Conservation (phyloP, 176 grass and related monocot species). For the Poa annua region DNA sequence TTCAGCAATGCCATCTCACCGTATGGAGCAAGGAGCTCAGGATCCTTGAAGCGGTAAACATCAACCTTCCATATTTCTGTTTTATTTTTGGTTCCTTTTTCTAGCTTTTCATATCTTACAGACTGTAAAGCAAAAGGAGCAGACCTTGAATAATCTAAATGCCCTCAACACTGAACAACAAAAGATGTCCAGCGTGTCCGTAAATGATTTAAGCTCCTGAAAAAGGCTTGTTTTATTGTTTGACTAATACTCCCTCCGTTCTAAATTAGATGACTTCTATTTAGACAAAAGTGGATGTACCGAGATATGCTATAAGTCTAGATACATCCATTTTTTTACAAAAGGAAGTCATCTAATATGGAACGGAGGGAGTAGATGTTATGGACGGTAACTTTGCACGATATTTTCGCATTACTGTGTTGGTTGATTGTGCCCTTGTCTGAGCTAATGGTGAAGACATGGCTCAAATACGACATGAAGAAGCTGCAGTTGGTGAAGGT, state of each 20-base stretch:
- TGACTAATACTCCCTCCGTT: no score
- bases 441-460: constrained; percentile 86
- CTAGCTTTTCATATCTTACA: constrained; percentile 16
- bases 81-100: constrained; percentile 25
- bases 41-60: constrained; percentile 71
- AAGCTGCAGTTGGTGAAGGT: constrained; percentile 40
- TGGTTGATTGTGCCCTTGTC: constrained; percentile 44
- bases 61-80: background rate
- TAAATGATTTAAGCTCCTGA: constrained; percentile 66
- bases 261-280: no score
- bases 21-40: constrained; percentile 66
- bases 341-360: no score
- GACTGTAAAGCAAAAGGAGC: constrained; percentile 73
- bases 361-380: no score
- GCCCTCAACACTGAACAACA: constrained; percentile 77
- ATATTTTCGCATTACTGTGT: background rate
- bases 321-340: no score
- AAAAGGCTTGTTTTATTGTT: constrained; percentile 45
- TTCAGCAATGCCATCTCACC: constrained; percentile 71
- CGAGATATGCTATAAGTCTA: no score
- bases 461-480: constrained; percentile 74
- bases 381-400: background rate
- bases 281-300: no score
- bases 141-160: constrained; percentile 78
- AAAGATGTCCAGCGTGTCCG: constrained; percentile 84